phyloP scores from a whole-genome alignment of 768 basidiomycete genomes.

The Dioszegia aurantiaca region DNA sequence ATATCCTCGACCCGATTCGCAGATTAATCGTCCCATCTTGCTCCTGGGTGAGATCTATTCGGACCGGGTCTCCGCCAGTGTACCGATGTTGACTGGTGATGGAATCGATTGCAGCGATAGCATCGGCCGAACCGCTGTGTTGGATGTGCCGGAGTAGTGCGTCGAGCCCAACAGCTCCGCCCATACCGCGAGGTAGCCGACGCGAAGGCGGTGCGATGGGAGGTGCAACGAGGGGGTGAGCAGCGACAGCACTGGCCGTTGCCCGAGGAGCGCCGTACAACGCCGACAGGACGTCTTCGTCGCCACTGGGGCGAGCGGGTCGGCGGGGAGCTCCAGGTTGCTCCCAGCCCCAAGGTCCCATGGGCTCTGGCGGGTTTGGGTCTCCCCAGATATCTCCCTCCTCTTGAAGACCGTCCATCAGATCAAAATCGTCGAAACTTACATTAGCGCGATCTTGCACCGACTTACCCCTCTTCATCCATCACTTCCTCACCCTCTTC shows the following conservation, averaged over 20 bases:
- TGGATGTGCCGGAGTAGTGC: slow-evolving; percentile 75
- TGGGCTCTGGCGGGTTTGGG: slow-evolving; percentile 3
- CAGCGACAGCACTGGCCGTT: slow-evolving; percentile 55
- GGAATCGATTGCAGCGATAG: slow-evolving; percentile 78
- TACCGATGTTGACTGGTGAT: slow-evolving; percentile 65
- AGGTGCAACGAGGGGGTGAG: slow-evolving; percentile 72
- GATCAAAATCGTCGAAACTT: slow-evolving; percentile 31
- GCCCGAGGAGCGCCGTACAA: slow-evolving; percentile 21
- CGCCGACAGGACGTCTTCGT: slow-evolving; percentile 23
- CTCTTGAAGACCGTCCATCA: slow-evolving; percentile 16
- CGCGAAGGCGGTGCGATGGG: slow-evolving; percentile 56
- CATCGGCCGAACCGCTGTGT: slow-evolving; percentile 74
- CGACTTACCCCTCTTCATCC: slow-evolving; percentile 53
- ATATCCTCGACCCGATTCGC: slow-evolving; percentile 21
- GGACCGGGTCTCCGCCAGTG: slow-evolving; percentile 65
- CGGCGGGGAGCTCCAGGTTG: slow-evolving; percentile 1
- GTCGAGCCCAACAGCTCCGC: slow-evolving; percentile 50
- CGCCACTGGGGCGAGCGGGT: neutral
- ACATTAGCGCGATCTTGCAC: slow-evolving; percentile 51
- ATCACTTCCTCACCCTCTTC: slow-evolving; percentile 13
- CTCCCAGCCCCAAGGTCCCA: slow-evolving; percentile 34
- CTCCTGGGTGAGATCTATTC: slow-evolving; percentile 65
- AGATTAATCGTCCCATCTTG: slow-evolving; percentile 28
- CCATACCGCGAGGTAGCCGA: slow-evolving; percentile 55
- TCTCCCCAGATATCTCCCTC: slow-evolving; percentile 2